phyloP scores from a whole-genome alignment of 768 basidiomycete genomes.

The Suillus lakei region DNA sequence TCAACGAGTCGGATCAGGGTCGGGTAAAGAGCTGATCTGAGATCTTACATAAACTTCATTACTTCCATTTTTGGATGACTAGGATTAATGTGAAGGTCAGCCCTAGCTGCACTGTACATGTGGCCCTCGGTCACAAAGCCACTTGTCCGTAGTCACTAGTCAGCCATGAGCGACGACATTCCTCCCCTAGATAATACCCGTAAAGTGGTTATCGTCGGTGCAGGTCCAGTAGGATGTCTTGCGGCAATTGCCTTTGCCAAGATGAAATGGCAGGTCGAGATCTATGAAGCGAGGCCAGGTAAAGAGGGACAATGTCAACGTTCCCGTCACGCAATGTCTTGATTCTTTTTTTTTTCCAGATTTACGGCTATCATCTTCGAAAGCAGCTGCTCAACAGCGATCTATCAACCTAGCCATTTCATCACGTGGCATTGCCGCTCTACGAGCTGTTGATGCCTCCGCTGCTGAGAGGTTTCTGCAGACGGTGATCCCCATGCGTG shows the following conservation, averaged over 20 bases:
- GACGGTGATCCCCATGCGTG: constrained; percentile 90
- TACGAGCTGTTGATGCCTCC: constrained; percentile 77
- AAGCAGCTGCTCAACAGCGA: constrained; percentile 68
- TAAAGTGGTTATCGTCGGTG: constrained; percentile 77
- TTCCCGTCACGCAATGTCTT: constrained; percentile 17
- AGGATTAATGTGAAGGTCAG: constrained; percentile 8
- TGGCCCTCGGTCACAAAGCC: neutral
- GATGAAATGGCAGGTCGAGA: constrained; percentile 81
- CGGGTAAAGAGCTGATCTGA: constrained; percentile 15
- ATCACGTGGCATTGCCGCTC: constrained; percentile 87
- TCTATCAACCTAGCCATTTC: constrained; percentile 98
- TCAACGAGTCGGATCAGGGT: neutral
- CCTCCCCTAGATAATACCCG: constrained; percentile 22
- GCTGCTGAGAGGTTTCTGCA: constrained; percentile 73
- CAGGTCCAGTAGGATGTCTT: constrained; percentile 94
- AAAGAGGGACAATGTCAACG: constrained; percentile 24
- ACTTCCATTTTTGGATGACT: constrained; percentile 20
- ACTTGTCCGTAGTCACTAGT: constrained; percentile 1
- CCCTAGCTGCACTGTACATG: neutral
- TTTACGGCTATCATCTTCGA: constrained; percentile 73
- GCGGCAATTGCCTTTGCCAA: constrained; percentile 85
- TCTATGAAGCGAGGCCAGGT: constrained; percentile 86
- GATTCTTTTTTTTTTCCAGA: constrained; percentile 48
- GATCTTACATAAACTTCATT: constrained; percentile 17
- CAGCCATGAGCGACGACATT: constrained; percentile 19